Conservation (phyloP, 352 stramenopile species). For the Phytopythium chamaehyphon region DNA sequence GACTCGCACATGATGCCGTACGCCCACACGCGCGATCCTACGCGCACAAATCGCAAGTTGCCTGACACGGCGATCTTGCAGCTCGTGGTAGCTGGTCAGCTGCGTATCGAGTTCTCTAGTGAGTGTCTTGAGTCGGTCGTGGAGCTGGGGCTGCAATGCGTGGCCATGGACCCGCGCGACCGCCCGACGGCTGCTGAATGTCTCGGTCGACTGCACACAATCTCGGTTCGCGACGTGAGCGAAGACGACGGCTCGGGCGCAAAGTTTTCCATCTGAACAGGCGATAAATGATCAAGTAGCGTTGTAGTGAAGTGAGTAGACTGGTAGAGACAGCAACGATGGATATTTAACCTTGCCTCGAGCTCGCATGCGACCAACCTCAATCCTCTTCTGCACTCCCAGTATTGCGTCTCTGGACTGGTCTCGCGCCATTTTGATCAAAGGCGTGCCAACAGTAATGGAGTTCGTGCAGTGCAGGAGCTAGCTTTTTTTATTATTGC, state of each 20-base stretch:
- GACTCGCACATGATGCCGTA: slow-evolving; percentile 35
- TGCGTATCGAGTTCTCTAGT: slow-evolving; percentile 35
- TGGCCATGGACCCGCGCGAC: slow-evolving; percentile 32
- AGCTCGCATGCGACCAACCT: too few species aligned
- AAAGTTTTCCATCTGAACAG: slow-evolving; percentile 5
- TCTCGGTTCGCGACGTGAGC: slow-evolving; percentile 26
- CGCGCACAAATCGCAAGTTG: slow-evolving; percentile 25
- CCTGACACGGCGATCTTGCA: slow-evolving; percentile 47
- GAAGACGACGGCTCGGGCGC: slow-evolving; percentile 7
- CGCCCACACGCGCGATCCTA: slow-evolving; percentile 30
- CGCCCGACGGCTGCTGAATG: slow-evolving; percentile 34
- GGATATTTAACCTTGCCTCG: too few species aligned
- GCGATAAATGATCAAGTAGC: too few species aligned
- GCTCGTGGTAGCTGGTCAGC: slow-evolving; percentile 36
- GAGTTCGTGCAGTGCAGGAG: too few species aligned
- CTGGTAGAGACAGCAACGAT: too few species aligned
- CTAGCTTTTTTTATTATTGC: too few species aligned
- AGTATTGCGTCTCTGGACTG: too few species aligned
- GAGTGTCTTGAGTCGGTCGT: slow-evolving; percentile 18
- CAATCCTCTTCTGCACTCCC: too few species aligned
- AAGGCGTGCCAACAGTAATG: too few species aligned
- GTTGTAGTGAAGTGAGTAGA: too few species aligned
- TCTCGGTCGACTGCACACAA: slow-evolving; percentile 30
- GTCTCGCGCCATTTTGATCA: too few species aligned
- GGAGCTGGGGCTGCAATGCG: slow-evolving; percentile 31